Conservation (phyloP, 225 moss, liverwort and hornwort species). For the Bryoerythrophyllum caledonicum region DNA sequence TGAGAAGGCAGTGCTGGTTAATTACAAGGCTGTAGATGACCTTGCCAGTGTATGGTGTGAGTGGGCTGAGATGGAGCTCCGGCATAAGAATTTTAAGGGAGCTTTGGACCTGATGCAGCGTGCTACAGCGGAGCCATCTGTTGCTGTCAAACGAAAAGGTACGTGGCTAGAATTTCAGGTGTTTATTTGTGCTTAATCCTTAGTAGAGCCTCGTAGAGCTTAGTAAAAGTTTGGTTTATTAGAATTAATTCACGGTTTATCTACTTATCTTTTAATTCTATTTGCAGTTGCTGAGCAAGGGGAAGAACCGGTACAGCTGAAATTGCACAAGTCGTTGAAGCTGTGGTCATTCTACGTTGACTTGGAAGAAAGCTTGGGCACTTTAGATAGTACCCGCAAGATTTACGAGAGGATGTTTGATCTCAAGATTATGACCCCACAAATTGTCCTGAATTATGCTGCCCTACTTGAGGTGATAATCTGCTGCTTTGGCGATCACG, state of each 20-base stretch:
- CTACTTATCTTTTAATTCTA: background rate
- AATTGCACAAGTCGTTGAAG: conserved; percentile 78
- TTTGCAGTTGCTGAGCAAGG: conserved; percentile 82
- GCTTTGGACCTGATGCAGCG: conserved; percentile 86
- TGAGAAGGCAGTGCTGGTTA: conserved; percentile 92
- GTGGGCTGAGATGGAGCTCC: conserved; percentile 97
- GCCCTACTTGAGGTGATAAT: conserved; percentile 79
- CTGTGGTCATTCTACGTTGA: conserved; percentile 97
- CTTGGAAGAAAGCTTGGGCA: conserved; percentile 89
- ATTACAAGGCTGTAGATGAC: conserved; percentile 92
- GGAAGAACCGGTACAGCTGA: conserved; percentile 87
- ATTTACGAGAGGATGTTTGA: conserved; percentile 93
- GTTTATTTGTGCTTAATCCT: too few relatives aligned
- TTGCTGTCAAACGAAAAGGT: conserved; percentile 78
- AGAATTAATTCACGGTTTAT: background rate
- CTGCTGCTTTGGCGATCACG: too few relatives aligned
- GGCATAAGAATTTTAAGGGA: conserved; percentile 84
- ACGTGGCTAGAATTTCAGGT: too few relatives aligned
- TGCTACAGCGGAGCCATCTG: conserved; percentile 87
- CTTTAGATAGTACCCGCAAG: conserved; percentile 72
- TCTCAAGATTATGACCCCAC: conserved; percentile 87
- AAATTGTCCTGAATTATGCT: conserved; percentile 91
- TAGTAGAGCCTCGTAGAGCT: too few relatives aligned
- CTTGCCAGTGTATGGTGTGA: conserved; percentile 97
- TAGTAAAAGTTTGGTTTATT: too few relatives aligned